Conservation (phyloP, 495 filamentous ascomycete genomes). For the Penicillium coffeae region DNA sequence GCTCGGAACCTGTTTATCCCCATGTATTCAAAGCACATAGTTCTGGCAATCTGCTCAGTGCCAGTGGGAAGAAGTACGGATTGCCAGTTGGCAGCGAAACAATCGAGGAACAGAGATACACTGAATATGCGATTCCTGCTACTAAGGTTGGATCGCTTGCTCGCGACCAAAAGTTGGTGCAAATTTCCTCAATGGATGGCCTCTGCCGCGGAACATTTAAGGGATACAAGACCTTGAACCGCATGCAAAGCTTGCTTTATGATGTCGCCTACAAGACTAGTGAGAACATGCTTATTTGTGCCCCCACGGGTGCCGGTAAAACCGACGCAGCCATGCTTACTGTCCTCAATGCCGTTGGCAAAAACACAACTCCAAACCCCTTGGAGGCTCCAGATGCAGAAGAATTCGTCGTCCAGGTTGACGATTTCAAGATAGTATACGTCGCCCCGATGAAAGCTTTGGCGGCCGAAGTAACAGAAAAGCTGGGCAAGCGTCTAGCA, state of each 20-base stretch:
- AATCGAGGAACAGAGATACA: constrained; percentile 66
- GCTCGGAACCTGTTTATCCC: constrained; percentile 70
- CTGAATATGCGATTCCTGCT: constrained; percentile 84
- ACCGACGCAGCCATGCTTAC: constrained; percentile 98
- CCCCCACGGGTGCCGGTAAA: constrained; percentile 97
- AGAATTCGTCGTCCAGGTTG: constrained; percentile 71
- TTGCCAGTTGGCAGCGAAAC: constrained; percentile 64
- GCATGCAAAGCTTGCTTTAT: constrained; percentile 97
- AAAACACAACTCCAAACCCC: constrained; percentile 77
- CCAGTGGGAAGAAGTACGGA: constrained; percentile 71
- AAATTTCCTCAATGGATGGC: constrained; percentile 80
- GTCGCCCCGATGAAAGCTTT: constrained; percentile 74
- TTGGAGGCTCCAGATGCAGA: constrained; percentile 65
- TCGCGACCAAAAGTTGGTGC: constrained; percentile 65
- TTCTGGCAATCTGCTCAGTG: constrained; percentile 76
- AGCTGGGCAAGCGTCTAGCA: constrained; percentile 86
- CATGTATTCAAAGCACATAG: constrained; percentile 84
- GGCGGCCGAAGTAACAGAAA: constrained; percentile 92
- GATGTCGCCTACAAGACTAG: constrained; percentile 92
- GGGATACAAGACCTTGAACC: constrained; percentile 88
- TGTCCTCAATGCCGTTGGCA: constrained; percentile 80
- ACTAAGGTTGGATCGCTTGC: constrained; percentile 70
- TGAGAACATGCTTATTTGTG: constrained; percentile 99
- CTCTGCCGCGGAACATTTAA: constrained; percentile 89
- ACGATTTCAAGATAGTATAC: constrained; percentile 74